Evolutionary conservation across 2,329 filamentous ascomycete genomes (phyloP).

Genomic region (Penicillium psychrosexuale): DNA sequence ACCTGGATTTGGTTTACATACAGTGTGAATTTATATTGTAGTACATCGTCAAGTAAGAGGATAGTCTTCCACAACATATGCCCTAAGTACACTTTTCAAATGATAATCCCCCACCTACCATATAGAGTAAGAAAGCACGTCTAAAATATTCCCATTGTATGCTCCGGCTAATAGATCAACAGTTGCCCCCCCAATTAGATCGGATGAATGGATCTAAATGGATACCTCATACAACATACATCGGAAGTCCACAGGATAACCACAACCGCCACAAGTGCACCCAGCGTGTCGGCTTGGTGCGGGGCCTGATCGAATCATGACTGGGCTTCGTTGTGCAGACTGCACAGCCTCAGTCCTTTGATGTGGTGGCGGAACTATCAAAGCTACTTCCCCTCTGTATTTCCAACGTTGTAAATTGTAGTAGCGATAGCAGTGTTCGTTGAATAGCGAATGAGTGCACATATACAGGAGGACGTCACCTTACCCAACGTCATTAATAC

Average conservation of each 20-base stretch:
- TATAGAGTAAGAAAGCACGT: conserved; percentile 13
- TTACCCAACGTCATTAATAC: conserved; percentile 2
- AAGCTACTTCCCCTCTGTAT: background rate
- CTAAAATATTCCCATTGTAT: background rate
- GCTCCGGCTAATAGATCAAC: conserved; percentile 1
- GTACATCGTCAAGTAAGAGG: background rate
- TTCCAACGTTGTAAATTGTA: conserved; percentile 1
- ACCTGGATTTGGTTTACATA: background rate
- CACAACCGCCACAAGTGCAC: conserved; percentile 22
- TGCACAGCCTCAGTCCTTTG: conserved; percentile 32
- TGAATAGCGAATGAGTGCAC: background rate
- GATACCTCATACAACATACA: background rate
- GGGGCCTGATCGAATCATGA: conserved; percentile 26
- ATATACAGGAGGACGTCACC: conserved; percentile 14
- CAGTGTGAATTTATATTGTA: background rate
- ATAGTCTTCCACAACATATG: background rate
- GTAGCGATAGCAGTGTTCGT: background rate
- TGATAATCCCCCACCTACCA: conserved; percentile 4
- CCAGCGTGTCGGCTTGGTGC: conserved; percentile 24
- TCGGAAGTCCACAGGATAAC: background rate
- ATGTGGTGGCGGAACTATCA: conserved; percentile 15
- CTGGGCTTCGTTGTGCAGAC: conserved; percentile 5
- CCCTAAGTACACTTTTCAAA: background rate
- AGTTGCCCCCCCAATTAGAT: background rate
- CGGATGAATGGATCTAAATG: background rate